phyloP scores from a whole-genome alignment of 495 filamentous ascomycete species.

The Durotheca rogersii region DNA sequence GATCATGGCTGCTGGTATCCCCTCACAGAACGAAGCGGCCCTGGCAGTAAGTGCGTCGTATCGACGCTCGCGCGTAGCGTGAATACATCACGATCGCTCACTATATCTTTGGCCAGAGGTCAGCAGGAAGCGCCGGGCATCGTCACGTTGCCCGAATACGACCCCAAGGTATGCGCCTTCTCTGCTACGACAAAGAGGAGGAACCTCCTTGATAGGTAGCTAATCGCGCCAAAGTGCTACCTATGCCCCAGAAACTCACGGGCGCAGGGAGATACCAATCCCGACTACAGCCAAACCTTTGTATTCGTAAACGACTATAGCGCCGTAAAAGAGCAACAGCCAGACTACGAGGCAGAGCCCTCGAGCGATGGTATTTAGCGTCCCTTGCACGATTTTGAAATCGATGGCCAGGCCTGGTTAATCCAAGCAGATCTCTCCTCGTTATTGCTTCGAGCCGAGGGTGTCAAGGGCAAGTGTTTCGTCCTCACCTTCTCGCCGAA shows the following conservation, averaged over 20 bases:
- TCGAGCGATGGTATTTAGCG: slow-evolving; percentile 35
- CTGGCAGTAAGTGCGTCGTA: slow-evolving; percentile 78
- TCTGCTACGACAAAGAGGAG: background rate
- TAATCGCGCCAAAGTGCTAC: slow-evolving; percentile 63
- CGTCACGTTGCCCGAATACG: slow-evolving; percentile 74
- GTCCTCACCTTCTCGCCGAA: slow-evolving; percentile 89
- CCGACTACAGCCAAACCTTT: slow-evolving; percentile 81
- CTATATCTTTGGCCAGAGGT: slow-evolving; percentile 57
- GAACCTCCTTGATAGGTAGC: background rate
- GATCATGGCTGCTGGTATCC: slow-evolving; percentile 89
- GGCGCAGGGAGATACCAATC: slow-evolving; percentile 87
- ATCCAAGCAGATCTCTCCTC: slow-evolving; percentile 61
- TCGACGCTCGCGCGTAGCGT: background rate
- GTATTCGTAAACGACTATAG: slow-evolving; percentile 98
- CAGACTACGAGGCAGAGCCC: slow-evolving; percentile 42
- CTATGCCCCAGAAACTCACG: slow-evolving; percentile 93
- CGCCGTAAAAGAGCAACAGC: slow-evolving; percentile 92
- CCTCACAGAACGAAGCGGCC: slow-evolving; percentile 94
- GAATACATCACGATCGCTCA: slow-evolving; percentile 9
- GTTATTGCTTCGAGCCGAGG: slow-evolving; percentile 78
- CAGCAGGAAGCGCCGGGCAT: slow-evolving; percentile 83
- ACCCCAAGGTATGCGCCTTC: slow-evolving; percentile 59
- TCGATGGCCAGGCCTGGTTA: slow-evolving; percentile 5
- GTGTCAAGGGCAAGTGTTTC: slow-evolving; percentile 95
- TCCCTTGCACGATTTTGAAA: background rate